Conservation (phyloP, 2,329 filamentous ascomycete genomes). For the Penicillium thymicola region DNA sequence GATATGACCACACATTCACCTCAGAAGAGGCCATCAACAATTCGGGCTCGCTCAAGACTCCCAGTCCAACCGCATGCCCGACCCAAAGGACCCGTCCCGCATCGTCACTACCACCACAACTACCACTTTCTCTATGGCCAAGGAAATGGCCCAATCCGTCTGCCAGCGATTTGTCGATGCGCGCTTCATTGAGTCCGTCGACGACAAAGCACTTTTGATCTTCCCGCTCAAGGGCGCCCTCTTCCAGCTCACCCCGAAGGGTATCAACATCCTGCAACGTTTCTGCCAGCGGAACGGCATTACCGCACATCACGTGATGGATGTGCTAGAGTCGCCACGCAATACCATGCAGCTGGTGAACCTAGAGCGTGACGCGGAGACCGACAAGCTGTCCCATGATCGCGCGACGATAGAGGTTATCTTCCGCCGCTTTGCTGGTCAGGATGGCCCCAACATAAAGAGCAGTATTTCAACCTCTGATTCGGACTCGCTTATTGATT, state of each 20-base stretch:
- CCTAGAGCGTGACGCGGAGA: slow-evolving; percentile 76
- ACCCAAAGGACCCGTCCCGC: slow-evolving; percentile 90
- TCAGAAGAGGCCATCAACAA: slow-evolving; percentile 99
- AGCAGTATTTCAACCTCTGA: slow-evolving; percentile 68
- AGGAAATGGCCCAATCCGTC: slow-evolving; percentile 95
- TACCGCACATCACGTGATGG: slow-evolving; percentile 85
- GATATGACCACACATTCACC: slow-evolving; percentile 90
- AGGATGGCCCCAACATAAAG: slow-evolving; percentile 80
- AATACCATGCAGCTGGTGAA: slow-evolving; percentile 86
- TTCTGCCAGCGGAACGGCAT: slow-evolving; percentile 96
- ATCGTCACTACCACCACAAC: slow-evolving; percentile 98
- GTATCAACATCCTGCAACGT: slow-evolving; percentile 81
- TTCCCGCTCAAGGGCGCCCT: slow-evolving; percentile 90
- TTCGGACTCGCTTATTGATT: slow-evolving; percentile 89
- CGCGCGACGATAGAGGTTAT: slow-evolving; percentile 88
- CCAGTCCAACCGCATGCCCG: slow-evolving; percentile 97
- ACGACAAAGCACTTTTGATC: slow-evolving; percentile 74
- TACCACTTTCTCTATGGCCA: slow-evolving; percentile 98
- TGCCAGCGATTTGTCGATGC: slow-evolving; percentile 94
- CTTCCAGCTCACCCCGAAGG: slow-evolving; percentile 94
- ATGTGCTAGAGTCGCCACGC: slow-evolving; percentile 69
- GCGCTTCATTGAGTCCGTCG: slow-evolving; percentile 88
- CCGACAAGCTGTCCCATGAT: slow-evolving; percentile 86
- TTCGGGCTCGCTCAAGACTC: slow-evolving; percentile 92
- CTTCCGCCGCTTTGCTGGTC: slow-evolving; percentile 84